Percentiles rank a stretch among this genome's conserved stretches.
Evolutionary conservation across 31 red algal genomes (phyloP).

Genomic region (Asparagopsis taxiformis): DNA sequence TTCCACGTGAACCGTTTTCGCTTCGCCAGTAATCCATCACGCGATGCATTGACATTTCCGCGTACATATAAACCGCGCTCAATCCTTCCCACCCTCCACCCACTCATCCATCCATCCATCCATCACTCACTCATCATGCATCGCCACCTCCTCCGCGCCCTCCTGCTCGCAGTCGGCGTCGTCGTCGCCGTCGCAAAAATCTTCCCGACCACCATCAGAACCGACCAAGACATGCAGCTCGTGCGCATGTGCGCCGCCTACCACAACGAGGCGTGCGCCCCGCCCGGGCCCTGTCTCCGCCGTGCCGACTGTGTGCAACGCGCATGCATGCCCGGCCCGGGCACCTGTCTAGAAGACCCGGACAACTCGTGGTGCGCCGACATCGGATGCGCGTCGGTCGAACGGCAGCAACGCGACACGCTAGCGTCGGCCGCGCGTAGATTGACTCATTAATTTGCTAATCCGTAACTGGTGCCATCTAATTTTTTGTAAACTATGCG

Average conservation of each 20-base stretch:
- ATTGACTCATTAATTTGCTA: slow-evolving; percentile 6
- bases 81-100: too few relatives aligned
- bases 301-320: slow-evolving; percentile 8
- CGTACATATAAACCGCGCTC: too few relatives aligned
- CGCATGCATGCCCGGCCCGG: neutral
- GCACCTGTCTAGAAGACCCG: slow-evolving; percentile 9
- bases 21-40: too few relatives aligned
- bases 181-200: slow-evolving; percentile 5
- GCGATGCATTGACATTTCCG: too few relatives aligned
- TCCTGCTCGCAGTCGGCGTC: neutral
- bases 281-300: slow-evolving; percentile 19
- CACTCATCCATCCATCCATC: too few relatives aligned
- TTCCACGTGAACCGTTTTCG: too few relatives aligned
- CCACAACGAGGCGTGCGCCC: slow-evolving; percentile 28
- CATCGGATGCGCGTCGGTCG: slow-evolving; percentile 2
- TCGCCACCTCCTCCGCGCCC: too few relatives aligned
- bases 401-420: neutral
- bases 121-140: too few relatives aligned
- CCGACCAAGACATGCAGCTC: slow-evolving; percentile 22
- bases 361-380: slow-evolving; percentile 1
- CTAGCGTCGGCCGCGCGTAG: slow-evolving; percentile 20
- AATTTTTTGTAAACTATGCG: neutral
- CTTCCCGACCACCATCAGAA: slow-evolving; percentile 13
- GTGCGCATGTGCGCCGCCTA: slow-evolving; percentile 19
- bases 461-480: neutral